Base-by-base conservation (phyloP, 2,329 filamentous ascomycete genomes). In the Sclerotinia trifoliorum region DNA sequence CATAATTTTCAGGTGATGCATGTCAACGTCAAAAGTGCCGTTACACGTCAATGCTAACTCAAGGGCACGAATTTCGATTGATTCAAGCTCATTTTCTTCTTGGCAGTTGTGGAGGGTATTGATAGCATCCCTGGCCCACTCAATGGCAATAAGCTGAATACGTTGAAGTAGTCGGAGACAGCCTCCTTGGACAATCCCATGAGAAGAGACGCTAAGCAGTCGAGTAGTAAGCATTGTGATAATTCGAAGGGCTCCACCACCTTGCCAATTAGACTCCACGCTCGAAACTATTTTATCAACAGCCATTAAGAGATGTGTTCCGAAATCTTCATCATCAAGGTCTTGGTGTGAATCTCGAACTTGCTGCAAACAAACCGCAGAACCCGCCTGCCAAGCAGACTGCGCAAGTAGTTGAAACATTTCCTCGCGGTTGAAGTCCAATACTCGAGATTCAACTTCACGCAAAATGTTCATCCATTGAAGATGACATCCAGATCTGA, bases 381-480 rank as follows among this genome's bases (percentile, higher is more conserved):
- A 78, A 0, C 86, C 83, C 2, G 79, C 79, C 75, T 87, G 82
- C 70, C 81, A 79, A 13, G 81, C 78, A 0, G 80, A 78, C 70
- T 90, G 86, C 2, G 81, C 73, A 0, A 88, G 64, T 0, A 88
- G 73, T 2, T 82, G 70, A 7, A 77, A 77, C 0, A 84, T 83
- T 54, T 86, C 83, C 0, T 77, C 68, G 54, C 83, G 82, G 15
- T 81, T 83, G 48, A 86, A 82, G 56, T 86, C 82, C 0, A 90
- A 65, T 1, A 78, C 78, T 0, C 83, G 81, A 1, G 79, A 77
- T 0, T 77, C 75, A 3, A 90, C 75, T 71, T 88, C 82, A 0
- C 79, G 73, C 0, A 86, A 73, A 3, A 90, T 82, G 65, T 88
- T 89, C 11, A 79, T 73, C 83, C 86, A 89, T 63, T 86, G 84